phyloP scores from a whole-genome alignment of 2,329 filamentous ascomycete species.

The Apiospora aurea region DNA sequence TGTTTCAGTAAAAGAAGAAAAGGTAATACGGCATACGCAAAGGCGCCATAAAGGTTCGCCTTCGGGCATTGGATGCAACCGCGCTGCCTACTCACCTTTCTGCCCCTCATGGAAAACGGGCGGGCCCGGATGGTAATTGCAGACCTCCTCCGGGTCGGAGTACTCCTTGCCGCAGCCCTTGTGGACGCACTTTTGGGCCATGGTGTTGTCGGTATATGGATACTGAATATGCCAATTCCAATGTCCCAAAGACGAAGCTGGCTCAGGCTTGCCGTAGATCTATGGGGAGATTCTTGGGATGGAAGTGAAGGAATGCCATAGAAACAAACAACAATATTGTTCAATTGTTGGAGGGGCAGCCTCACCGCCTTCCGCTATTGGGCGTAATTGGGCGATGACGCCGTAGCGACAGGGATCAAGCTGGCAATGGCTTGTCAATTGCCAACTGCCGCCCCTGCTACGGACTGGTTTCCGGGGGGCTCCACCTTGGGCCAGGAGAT shows the following conservation, averaged over 20 bases:
- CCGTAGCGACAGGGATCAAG: constrained; percentile 3
- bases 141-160: constrained; percentile 81
- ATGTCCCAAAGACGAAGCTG: background rate
- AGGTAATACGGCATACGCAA: background rate
- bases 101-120: constrained; percentile 98
- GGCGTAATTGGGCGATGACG: background rate
- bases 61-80: constrained; percentile 16
- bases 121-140: constrained; percentile 90
- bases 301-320: constrained; percentile 14
- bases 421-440: background rate
- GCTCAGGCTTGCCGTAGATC: background rate
- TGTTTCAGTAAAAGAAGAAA: background rate
- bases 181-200: constrained; percentile 91
- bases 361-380: constrained; percentile 10
- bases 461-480: background rate
- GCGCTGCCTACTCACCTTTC: constrained; percentile 79
- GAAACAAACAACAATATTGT: constrained; percentile 7
- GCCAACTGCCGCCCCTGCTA: background rate
- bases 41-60: constrained; percentile 26
- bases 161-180: constrained; percentile 93
- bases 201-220: constrained; percentile 40
- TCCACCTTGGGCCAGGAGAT: background rate
- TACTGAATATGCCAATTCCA: background rate
- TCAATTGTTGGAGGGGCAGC: constrained; percentile 16
- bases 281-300: background rate